Evolutionary conservation across 768 basidiomycete species (phyloP).

Genomic region (Boletus sp.): DNA sequence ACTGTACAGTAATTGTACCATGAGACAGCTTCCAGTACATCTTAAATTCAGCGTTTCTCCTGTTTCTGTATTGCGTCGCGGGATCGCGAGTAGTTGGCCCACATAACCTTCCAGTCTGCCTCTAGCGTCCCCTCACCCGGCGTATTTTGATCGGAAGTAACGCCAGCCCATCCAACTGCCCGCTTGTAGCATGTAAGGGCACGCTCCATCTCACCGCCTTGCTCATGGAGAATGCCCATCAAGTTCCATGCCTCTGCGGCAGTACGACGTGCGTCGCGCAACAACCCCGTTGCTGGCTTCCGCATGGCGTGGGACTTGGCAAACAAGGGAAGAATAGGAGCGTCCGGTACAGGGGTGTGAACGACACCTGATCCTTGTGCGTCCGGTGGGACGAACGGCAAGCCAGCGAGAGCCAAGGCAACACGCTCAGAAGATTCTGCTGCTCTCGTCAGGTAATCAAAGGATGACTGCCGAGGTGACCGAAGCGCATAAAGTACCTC

Average conservation of each 20-base stretch:
- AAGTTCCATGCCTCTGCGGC: slow-evolving; percentile 76
- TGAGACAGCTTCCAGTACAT: neutral
- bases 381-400: slow-evolving; percentile 34
- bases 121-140: slow-evolving; percentile 54
- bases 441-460: slow-evolving; percentile 56
- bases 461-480: slow-evolving; percentile 41
- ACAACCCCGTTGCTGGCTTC: slow-evolving; percentile 51
- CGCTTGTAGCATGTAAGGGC: slow-evolving; percentile 66
- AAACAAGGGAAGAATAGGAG: slow-evolving; percentile 44
- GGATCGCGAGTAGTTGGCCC: slow-evolving; percentile 57
- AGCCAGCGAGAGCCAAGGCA: slow-evolving; percentile 48
- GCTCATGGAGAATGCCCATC: slow-evolving; percentile 63
- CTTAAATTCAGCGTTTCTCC: neutral
- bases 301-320: slow-evolving; percentile 47
- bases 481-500: slow-evolving; percentile 60
- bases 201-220: slow-evolving; percentile 28
- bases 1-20: neutral
- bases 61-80: slow-evolving; percentile 27
- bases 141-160: slow-evolving; percentile 34
- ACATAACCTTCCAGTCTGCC: slow-evolving; percentile 58
- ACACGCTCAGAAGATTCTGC: slow-evolving; percentile 69
- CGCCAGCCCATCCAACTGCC: slow-evolving; percentile 67
- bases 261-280: slow-evolving; percentile 67
- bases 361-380: slow-evolving; percentile 33
- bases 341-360: slow-evolving; percentile 37